Evolutionary conservation across 768 basidiomycete species (phyloP).

Genomic region (Pleurotus tuoliensis): DNA sequence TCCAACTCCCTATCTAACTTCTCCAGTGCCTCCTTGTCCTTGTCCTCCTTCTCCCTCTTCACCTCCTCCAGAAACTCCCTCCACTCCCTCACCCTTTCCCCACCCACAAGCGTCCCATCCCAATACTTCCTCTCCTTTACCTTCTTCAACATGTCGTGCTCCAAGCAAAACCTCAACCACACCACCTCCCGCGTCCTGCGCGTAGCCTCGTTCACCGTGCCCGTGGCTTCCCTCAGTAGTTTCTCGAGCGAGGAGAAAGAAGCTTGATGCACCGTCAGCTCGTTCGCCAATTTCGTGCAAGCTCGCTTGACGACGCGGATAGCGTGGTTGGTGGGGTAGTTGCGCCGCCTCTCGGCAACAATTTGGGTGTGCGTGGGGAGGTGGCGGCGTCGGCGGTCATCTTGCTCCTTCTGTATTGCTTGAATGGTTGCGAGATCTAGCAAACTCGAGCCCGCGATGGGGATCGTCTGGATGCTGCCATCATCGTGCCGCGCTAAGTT

Average conservation of each 20-base stretch:
- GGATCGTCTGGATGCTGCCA: too few species aligned
- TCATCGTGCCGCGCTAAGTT: neutral
- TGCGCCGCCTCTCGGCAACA: too few species aligned
- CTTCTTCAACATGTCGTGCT: slow-evolving; percentile 11
- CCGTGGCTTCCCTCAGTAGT: slow-evolving; percentile 11
- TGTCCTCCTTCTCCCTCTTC: neutral
- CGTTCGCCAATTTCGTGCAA: slow-evolving; percentile 13
- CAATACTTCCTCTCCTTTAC: slow-evolving; percentile 23
- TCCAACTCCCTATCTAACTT: neutral
- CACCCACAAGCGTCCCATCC: slow-evolving; percentile 21
- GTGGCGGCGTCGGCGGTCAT: neutral
- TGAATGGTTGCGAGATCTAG: neutral
- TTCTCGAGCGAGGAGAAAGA: slow-evolving; percentile 15
- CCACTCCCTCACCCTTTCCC: neutral
- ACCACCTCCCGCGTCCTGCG: slow-evolving; percentile 12
- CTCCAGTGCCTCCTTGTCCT: neutral
- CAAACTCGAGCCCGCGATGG: too few species aligned
- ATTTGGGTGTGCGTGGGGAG: neutral
- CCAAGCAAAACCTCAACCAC: slow-evolving; percentile 14
- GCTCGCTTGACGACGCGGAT: slow-evolving; percentile 16
- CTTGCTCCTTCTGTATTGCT: neutral
- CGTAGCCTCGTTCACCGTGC: slow-evolving; percentile 4
- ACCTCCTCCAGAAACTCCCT: neutral
- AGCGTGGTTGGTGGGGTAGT: slow-evolving; percentile 13
- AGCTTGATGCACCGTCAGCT: slow-evolving; percentile 7